These are phyloP conservation scores for Chlorella sp. DNA, from an alignment of 139 green algal species.

Conservation along the genomic window DNA sequence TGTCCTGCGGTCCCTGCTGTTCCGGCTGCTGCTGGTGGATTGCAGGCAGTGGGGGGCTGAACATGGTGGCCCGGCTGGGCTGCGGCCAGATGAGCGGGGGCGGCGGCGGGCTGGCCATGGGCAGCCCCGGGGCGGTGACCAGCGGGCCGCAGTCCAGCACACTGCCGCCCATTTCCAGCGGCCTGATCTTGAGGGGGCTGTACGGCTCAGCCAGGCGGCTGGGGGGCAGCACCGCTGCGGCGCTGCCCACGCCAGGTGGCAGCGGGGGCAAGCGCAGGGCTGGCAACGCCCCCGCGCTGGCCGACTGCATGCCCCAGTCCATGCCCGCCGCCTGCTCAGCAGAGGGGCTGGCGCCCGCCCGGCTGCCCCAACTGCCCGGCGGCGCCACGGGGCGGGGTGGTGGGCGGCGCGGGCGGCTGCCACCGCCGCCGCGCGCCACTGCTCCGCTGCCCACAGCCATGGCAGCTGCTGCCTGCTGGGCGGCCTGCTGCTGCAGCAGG, in stretches of 20 bases:
- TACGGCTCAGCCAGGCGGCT: not conserved
- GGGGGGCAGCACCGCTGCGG: not conserved
- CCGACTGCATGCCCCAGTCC: too few species aligned
- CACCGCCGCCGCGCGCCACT: too few species aligned
- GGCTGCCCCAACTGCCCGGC: too few species aligned
- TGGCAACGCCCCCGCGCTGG: not conserved
- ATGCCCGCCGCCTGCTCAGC: too few species aligned
- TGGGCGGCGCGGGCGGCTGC: too few species aligned
- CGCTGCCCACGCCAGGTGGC: not conserved
- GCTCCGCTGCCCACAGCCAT: too few species aligned
- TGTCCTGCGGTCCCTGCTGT: not conserved
- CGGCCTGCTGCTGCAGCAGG: not conserved
- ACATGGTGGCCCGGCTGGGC: not conserved
- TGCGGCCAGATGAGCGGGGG: not conserved
- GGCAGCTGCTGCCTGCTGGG: not conserved
- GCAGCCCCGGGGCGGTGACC: not conserved
- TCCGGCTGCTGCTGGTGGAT: not conserved
- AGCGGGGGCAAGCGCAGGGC: not conserved
- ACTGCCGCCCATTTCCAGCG: not conserved
- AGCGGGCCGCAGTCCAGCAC: not conserved
- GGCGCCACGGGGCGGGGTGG: too few species aligned
- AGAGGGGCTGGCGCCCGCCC: not conserved
- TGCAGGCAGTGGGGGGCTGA: not conserved
- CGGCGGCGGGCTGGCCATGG: not conserved
- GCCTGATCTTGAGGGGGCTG: not conserved